phyloP scores from a whole-genome alignment of 306 rosid species.

The Boehmeria nivea region DNA sequence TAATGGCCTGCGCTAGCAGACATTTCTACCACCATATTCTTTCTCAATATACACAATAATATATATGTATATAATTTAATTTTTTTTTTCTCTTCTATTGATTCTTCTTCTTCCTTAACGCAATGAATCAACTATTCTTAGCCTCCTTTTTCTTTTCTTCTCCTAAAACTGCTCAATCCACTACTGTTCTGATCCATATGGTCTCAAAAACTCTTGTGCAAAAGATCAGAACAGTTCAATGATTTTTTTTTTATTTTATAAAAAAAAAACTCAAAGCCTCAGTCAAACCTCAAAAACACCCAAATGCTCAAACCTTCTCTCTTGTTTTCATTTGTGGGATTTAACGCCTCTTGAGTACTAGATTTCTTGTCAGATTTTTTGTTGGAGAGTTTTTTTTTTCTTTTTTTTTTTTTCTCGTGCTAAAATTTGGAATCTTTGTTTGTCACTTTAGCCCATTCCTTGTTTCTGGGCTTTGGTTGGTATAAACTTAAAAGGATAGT shows the following conservation, averaged over 20 bases:
- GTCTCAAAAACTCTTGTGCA: constrained; percentile 14
- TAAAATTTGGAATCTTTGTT: constrained; percentile 49
- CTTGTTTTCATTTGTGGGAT: constrained; percentile 27
- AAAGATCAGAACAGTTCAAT: constrained; percentile 19
- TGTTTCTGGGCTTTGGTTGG: too few relatives aligned
- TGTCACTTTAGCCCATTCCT: constrained; percentile 38
- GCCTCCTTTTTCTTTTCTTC: constrained; percentile 21
- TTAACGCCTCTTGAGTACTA: constrained; percentile 16
- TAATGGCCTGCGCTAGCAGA: constrained; percentile 45
- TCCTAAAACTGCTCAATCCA: too few relatives aligned
- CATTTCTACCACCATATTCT: constrained; percentile 38
- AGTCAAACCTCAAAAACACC: constrained; percentile 26
- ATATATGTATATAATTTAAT: constrained; percentile 11
- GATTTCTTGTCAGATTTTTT: constrained; percentile 25
- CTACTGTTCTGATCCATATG: constrained; percentile 11
- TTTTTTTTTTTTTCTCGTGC: neutral
- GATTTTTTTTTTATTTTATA: neutral
- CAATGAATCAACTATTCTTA: constrained; percentile 30
- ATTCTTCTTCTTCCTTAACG: constrained; percentile 33
- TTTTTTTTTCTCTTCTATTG: constrained; percentile 12
- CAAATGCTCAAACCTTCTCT: constrained; percentile 25
- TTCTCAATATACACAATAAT: constrained; percentile 10
- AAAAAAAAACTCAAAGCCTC: too few relatives aligned
- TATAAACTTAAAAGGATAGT: constrained; percentile 46
- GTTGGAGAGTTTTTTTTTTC: constrained; percentile 4